These are phyloP conservation scores for Cylindrotheca fusiformis DNA, from an alignment of 108 stramenopile genomes.

Conservation along the genomic window DNA sequence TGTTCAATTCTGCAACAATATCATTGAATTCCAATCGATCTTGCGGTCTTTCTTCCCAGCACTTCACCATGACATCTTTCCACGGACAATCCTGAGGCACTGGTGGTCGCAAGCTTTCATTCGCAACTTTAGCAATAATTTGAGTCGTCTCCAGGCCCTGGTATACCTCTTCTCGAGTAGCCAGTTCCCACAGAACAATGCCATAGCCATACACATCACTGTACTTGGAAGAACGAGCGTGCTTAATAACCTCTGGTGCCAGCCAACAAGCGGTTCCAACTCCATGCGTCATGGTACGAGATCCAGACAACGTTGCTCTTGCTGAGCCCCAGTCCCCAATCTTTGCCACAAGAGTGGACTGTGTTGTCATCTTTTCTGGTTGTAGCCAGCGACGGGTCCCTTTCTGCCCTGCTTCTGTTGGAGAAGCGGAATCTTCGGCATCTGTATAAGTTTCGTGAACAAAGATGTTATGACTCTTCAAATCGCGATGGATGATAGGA, in stretches of 20 bases:
- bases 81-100: slow-evolving; percentile 87
- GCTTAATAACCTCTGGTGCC: slow-evolving; percentile 95
- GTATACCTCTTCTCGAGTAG: slow-evolving; percentile 93
- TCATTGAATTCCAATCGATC: slow-evolving; percentile 83
- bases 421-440: slow-evolving; percentile 27
- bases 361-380: slow-evolving; percentile 50
- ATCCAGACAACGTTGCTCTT: slow-evolving; percentile 80
- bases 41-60: slow-evolving; percentile 89
- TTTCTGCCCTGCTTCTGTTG: slow-evolving; percentile 30
- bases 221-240: slow-evolving; percentile 74
- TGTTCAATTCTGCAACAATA: slow-evolving; percentile 78
- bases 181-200: slow-evolving; percentile 95
- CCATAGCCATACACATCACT: slow-evolving; percentile 98
- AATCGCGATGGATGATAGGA: slow-evolving; percentile 96
- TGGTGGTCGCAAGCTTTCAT: slow-evolving; percentile 91
- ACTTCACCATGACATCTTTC: slow-evolving; percentile 91
- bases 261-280: slow-evolving; percentile 97
- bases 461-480: slow-evolving; percentile 98
- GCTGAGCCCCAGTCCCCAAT: slow-evolving; percentile 98
- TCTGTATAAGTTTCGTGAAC: slow-evolving; percentile 88
- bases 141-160: slow-evolving; percentile 88
- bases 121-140: slow-evolving; percentile 94
- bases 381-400: slow-evolving; percentile 14
- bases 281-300: slow-evolving; percentile 95
- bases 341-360: slow-evolving; percentile 78